Conservation (phyloP, 1,284 basidiomycete species). For the Leucoagaricus sp. region DNA sequence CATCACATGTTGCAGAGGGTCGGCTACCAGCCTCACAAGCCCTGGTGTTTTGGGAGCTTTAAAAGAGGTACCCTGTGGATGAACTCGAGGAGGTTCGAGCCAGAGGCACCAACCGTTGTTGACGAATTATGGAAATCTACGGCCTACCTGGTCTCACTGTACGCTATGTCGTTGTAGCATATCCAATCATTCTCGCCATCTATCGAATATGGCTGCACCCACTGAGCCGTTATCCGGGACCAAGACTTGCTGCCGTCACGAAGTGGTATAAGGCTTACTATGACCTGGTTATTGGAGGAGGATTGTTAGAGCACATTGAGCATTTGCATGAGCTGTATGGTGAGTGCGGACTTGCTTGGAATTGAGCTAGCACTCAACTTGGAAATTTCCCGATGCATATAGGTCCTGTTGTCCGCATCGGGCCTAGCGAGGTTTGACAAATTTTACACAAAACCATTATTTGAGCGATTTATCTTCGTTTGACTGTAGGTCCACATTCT, state of each 20-base stretch:
- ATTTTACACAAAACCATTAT: neutral
- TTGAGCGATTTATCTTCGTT: neutral
- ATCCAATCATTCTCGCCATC: neutral
- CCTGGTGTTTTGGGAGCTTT: no score
- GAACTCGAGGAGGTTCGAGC: no score
- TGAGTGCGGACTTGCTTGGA: conserved; percentile 19
- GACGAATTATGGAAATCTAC: neutral
- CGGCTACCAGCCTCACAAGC: neutral
- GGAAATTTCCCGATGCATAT: neutral
- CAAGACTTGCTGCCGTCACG: conserved; percentile 29
- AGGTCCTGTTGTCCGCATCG: conserved; percentile 33
- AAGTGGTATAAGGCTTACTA: conserved; percentile 31
- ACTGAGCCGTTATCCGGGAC: conserved; percentile 29
- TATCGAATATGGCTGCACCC: conserved; percentile 28
- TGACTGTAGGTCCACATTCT: conserved; percentile 34
- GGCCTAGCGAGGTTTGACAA: conserved; percentile 29
- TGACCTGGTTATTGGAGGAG: conserved; percentile 30
- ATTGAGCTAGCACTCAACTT: neutral
- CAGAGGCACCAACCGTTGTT: neutral
- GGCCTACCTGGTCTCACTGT: neutral
- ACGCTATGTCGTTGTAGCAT: neutral
- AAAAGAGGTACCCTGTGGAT: no score
- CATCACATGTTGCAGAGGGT: no score
- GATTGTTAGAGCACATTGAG: conserved; percentile 27
- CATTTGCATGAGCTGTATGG: conserved; percentile 32